Percentiles rank a stretch among this genome's conserved stretches.
Conservation (phyloP, 495 filamentous ascomycete species). For the Clavariopsis aquatica region DNA sequence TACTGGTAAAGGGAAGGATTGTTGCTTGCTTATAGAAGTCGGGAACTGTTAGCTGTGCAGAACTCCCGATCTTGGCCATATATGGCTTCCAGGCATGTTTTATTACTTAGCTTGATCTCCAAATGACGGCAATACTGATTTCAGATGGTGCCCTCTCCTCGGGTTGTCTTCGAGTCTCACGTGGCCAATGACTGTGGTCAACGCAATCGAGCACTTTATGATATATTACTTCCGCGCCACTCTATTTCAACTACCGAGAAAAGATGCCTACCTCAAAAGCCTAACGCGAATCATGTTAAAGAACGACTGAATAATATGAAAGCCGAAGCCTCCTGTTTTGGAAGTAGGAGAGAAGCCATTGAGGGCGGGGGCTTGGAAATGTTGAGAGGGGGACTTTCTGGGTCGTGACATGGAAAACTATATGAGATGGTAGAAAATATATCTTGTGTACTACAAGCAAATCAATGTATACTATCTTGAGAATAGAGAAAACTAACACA, state of each 20-base stretch:
- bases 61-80: constrained; percentile 1
- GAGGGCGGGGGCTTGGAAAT: too few species aligned
- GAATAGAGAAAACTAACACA: too few species aligned
- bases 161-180: not conserved
- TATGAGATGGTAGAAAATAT: too few species aligned
- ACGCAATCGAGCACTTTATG: constrained; percentile 4
- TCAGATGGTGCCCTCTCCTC: not conserved
- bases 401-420: too few species aligned
- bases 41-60: not conserved
- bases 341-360: too few species aligned
- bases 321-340: too few species aligned
- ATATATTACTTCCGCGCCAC: not conserved
- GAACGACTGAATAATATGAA: too few species aligned
- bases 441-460: too few species aligned
- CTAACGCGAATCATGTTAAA: too few species aligned
- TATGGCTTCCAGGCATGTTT: not conserved
- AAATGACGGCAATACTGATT: not conserved
- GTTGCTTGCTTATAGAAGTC: constrained; percentile 2
- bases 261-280: not conserved
- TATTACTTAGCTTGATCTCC: not conserved
- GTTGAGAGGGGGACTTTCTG: too few species aligned
- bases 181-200: not conserved
- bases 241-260: constrained; percentile 2
- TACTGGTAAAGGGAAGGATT: not conserved
- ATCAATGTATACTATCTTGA: too few species aligned